Base-by-base conservation (phyloP, 345 rosid genomes). In the Boechera stricta region DNA sequence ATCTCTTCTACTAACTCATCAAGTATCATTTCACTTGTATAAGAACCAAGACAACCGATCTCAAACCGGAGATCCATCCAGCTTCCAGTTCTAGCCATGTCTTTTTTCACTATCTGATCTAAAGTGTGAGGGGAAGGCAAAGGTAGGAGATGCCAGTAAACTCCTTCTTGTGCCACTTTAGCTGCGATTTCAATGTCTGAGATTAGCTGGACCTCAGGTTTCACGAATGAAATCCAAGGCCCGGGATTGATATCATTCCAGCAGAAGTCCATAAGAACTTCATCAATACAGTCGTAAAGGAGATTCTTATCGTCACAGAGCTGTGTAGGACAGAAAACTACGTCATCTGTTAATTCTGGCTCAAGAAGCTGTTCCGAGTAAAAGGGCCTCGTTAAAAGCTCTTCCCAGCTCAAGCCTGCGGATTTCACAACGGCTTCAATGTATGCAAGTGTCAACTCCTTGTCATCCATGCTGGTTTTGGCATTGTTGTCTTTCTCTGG, bases 11-110 rank as follows among this genome's bases (percentile, higher is more conserved):
- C 69, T 79, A 94, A 69, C 53, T 87, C 96, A 58, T 86, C 83
- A 7, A 94, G 83, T 68, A 94, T 89, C 69, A 73, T 77, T 72
- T 90, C 90, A 66, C 87, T 80, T 49, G 87, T 81, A 47, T 85
- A 81, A 47, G 80, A 7, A 36, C 84, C 80, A 57, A 90, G 77
- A 33, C 79, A 72, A 74, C 86, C 90, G 1, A 79, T 53, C 16
- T 89, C 92, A 47, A 49, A 75, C 32, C 81, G 81, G 56, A 87
- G 88, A 83, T 89, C 89, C 97, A 92, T 89, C 98, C 98, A 94
- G 16, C 84, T 76, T 72, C 90, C 87, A 21, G 72, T 67, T 75
- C 78, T 88, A 5, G 87, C 83, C 94, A 94, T 77, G 85, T 89
- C 98, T 82, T 92, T 94, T 48, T 72, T 74, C 64, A 92, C 89